Percentiles rank a stretch among this genome's conserved stretches.
phyloP scores from a whole-genome alignment of 208 protist species.

The Leishmania major region DNA sequence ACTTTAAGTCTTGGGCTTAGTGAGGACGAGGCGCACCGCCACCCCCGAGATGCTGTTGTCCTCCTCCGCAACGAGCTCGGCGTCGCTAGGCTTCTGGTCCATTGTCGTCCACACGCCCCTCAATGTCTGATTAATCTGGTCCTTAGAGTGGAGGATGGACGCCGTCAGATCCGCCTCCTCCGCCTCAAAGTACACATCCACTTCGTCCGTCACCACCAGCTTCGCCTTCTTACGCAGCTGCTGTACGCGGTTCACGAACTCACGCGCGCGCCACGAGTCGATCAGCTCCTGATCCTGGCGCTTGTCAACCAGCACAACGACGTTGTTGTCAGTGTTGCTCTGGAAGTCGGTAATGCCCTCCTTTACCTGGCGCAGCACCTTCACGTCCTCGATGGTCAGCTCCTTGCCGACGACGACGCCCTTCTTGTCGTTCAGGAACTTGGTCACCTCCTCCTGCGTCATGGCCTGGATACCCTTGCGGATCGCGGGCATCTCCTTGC shows the following conservation, averaged over 20 bases:
- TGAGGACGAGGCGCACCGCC: constrained; percentile 68
- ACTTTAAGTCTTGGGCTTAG: constrained; percentile 22
- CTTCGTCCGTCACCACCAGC: constrained; percentile 69
- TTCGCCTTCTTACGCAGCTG: constrained; percentile 96
- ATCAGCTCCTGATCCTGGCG: constrained; percentile 79
- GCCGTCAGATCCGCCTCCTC: constrained; percentile 77
- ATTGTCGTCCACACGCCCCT: constrained; percentile 69
- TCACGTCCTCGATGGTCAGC: constrained; percentile 87
- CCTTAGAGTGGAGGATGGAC: constrained; percentile 64
- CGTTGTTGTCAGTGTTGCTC: constrained; percentile 87
- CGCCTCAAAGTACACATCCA: constrained; percentile 79
- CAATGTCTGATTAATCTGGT: constrained; percentile 81
- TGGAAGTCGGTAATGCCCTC: constrained; percentile 85
- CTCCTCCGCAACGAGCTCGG: constrained; percentile 72
- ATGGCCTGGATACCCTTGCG: constrained; percentile 84
- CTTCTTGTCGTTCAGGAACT: constrained; percentile 54
- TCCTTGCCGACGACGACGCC: constrained; percentile 62
- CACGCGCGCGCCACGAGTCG: constrained; percentile 91
- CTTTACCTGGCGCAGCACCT: constrained; percentile 86
- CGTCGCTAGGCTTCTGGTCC: constrained; percentile 61
- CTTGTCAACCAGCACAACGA: constrained; percentile 92
- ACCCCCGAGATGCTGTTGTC: constrained; percentile 87
- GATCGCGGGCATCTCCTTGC: constrained; percentile 82
- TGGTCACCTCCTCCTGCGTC: constrained; percentile 46
- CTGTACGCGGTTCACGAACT: constrained; percentile 96